Percentiles rank a stretch among this genome's conserved stretches.
Conservation (phyloP, 1,284 basidiomycete species). For the Tilletia setariae region DNA sequence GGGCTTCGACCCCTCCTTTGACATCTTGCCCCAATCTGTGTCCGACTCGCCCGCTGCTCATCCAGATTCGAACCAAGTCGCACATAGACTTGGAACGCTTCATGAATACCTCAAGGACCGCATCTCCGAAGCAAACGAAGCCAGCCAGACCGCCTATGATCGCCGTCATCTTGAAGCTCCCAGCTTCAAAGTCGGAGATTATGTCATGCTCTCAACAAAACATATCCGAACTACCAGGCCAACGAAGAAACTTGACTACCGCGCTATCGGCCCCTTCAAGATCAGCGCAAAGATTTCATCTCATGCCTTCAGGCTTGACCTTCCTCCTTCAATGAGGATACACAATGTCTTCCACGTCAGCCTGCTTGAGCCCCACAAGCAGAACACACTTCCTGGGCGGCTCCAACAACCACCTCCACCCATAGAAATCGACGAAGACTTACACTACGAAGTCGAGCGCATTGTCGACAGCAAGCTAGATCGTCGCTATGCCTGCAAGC, state of each 20-base stretch:
- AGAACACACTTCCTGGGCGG: not conserved
- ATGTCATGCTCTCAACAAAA: constrained; percentile 12
- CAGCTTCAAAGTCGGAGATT: constrained; percentile 1
- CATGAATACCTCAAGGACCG: not conserved
- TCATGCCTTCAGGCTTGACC: no score
- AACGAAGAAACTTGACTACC: constrained; percentile 6
- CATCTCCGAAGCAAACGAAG: not conserved
- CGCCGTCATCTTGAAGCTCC: not conserved
- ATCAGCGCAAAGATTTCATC: no score
- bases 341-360: no score
- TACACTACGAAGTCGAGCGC: constrained; percentile 9
- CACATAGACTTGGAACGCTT: not conserved
- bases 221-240: not conserved
- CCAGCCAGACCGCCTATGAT: constrained; percentile 1
- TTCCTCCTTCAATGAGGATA: no score
- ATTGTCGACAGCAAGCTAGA: constrained; percentile 9
- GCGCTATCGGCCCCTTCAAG: constrained; percentile 14
- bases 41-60: not conserved
- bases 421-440: not conserved
- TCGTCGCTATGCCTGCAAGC: not conserved
- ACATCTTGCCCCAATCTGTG: not conserved
- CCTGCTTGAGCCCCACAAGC: constrained; percentile 14
- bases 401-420: constrained; percentile 13
- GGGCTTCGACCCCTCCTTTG: constrained; percentile 14
- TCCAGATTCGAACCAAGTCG: not conserved